phyloP scores from a whole-genome alignment of 306 rosid species.

The Geum urbanum region DNA sequence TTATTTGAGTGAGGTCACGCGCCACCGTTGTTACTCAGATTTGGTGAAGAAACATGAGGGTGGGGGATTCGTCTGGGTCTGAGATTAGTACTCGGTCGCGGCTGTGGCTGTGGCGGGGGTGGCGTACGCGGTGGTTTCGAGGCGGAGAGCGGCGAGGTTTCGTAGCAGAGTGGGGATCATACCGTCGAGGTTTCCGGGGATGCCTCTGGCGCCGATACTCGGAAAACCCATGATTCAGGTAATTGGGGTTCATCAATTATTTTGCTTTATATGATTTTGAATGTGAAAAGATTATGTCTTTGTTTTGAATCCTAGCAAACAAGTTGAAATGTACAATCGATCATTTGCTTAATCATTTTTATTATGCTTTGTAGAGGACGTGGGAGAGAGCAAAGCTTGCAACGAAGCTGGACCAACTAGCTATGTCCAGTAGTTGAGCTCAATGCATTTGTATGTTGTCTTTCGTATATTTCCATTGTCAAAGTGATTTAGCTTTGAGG shows the following conservation, averaged over 20 bases:
- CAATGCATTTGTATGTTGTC: conserved; percentile 15
- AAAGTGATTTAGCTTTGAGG: background rate
- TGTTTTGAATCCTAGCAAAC: too few relatives aligned
- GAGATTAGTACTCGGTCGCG: background rate
- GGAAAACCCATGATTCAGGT: conserved; percentile 20
- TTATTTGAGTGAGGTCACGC: background rate
- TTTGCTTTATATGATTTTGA: too few relatives aligned
- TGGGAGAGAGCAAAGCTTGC: conserved; percentile 90
- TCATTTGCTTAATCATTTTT: too few relatives aligned
- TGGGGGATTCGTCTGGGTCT: background rate
- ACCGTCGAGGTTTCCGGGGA: conserved; percentile 18
- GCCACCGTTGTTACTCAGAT: background rate
- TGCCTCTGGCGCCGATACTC: conserved; percentile 15
- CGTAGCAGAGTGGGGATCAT: conserved; percentile 20
- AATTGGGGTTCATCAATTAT: too few relatives aligned
- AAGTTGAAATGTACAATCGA: too few relatives aligned
- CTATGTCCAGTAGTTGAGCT: conserved; percentile 35
- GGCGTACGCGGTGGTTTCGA: conserved; percentile 7
- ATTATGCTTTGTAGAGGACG: conserved; percentile 45
- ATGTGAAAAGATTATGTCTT: too few relatives aligned
- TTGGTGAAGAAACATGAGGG: background rate
- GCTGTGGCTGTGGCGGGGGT: background rate
- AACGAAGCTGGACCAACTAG: conserved; percentile 57
- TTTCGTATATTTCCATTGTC: conserved; percentile 1
- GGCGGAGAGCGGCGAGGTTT: background rate